Evolutionary conservation across 169 alveolate species (phyloP).

Genomic region (Plasmodium falciparum): DNA sequence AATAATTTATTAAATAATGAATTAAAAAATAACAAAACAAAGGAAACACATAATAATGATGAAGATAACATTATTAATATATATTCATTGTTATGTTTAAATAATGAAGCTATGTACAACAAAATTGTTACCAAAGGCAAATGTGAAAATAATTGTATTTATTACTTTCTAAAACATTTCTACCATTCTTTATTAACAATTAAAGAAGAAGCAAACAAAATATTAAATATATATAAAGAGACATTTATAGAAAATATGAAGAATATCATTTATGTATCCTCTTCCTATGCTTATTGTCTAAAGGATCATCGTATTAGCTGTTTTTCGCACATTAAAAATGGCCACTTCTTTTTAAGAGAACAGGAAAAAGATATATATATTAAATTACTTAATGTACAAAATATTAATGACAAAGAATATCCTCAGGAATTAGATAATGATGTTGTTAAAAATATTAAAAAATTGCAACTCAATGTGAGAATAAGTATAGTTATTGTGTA

Average conservation of each 20-base stretch:
- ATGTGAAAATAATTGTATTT: conserved; percentile 69
- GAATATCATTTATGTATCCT: conserved; percentile 74
- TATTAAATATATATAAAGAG: conserved; percentile 73
- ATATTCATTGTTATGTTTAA: conserved; percentile 55
- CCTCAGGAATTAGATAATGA: conserved; percentile 1
- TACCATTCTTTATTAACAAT: conserved; percentile 66
- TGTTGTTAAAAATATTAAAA: conserved; percentile 35
- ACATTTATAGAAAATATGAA: conserved; percentile 75
- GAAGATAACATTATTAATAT: conserved; percentile 28
- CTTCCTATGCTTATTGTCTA: conserved; percentile 67
- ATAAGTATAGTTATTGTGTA: conserved; percentile 63
- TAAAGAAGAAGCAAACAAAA: conserved; percentile 67
- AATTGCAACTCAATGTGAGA: conserved; percentile 70
- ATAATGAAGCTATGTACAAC: conserved; percentile 40
- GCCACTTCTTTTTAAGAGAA: conserved; percentile 35
- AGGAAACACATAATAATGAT: conserved; percentile 7
- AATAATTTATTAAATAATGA: background rate
- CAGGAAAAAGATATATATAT: conserved; percentile 38
- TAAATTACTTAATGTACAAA: conserved; percentile 26
- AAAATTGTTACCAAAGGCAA: conserved; percentile 57
- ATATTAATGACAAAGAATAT: background rate
- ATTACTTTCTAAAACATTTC: conserved; percentile 69
- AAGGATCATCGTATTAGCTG: conserved; percentile 61
- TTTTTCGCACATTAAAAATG: conserved; percentile 71
- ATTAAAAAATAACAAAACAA: background rate